Conservation (phyloP, 2,329 filamentous ascomycete species). For the Graphilbum fragrans region DNA sequence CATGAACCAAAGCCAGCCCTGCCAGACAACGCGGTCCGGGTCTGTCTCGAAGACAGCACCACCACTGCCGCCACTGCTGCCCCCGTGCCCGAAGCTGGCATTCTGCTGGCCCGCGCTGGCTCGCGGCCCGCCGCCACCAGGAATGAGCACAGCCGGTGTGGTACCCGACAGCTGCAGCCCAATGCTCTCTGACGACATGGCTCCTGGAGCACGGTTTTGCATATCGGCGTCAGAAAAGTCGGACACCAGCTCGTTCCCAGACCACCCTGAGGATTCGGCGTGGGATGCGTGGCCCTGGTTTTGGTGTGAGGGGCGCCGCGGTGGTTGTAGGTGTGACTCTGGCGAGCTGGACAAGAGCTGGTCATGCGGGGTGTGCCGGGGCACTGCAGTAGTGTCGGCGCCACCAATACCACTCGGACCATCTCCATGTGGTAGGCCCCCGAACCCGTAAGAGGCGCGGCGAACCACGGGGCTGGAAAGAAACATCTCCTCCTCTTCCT, state of each 20-base stretch:
- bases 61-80: conserved; percentile 48
- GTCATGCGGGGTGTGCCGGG: conserved; percentile 17
- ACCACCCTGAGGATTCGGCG: conserved; percentile 50
- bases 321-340: conserved; percentile 34
- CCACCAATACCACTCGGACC: no score
- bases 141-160: conserved; percentile 1
- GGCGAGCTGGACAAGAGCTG: conserved; percentile 46
- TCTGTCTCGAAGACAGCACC: conserved; percentile 41
- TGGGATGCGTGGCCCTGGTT: conserved; percentile 17
- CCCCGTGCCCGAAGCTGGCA: conserved; percentile 28
- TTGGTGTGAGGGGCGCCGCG: conserved; percentile 43
- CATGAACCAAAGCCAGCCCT: conserved; percentile 78
- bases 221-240: conserved; percentile 68
- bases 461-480: conserved; percentile 52
- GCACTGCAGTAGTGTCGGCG: no score
- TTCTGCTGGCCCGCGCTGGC: conserved; percentile 22
- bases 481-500: conserved; percentile 77
- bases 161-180: conserved; percentile 19
- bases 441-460: conserved; percentile 28
- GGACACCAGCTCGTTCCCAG: conserved; percentile 58
- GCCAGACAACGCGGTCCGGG: conserved; percentile 82
- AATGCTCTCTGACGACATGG: conserved; percentile 38
- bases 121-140: neutral
- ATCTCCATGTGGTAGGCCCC: neutral
- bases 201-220: conserved; percentile 27